phyloP scores from a whole-genome alignment of 2,329 filamentous ascomycete genomes.

The Aureobasidium zeae region DNA sequence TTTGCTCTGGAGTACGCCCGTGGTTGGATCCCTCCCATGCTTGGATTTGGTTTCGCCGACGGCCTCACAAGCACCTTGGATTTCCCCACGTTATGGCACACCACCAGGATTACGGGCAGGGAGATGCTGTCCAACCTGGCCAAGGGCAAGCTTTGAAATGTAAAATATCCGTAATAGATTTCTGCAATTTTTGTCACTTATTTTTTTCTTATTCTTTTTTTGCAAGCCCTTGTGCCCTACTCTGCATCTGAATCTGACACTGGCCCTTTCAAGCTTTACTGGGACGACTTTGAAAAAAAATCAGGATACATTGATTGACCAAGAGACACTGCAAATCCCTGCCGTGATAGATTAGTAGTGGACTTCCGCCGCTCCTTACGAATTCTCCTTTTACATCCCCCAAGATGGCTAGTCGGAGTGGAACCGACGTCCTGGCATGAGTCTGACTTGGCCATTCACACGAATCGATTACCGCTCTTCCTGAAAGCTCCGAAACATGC shows the following conservation, averaged over 20 bases:
- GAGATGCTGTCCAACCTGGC: conserved; percentile 69
- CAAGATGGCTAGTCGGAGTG: not conserved
- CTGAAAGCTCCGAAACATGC: not conserved
- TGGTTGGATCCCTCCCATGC: conserved; percentile 89
- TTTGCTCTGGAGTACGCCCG: conserved; percentile 77
- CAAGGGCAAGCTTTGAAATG: conserved; percentile 48
- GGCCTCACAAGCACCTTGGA: conserved; percentile 72
- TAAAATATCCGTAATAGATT: not conserved
- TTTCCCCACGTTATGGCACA: conserved; percentile 74
- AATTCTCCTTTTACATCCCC: conserved; percentile 18
- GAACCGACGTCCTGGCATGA: no score
- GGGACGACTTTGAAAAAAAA: conserved; percentile 24
- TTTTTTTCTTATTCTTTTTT: not conserved
- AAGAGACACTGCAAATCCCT: conserved; percentile 19
- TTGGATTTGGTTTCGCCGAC: conserved; percentile 82
- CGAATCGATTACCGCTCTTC: not conserved
- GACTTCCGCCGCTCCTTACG: conserved; percentile 20
- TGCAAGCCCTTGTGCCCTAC: conserved; percentile 18
- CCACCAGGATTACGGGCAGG: conserved; percentile 60
- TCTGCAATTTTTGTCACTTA: not conserved
- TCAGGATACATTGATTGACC: conserved; percentile 21
- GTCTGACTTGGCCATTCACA: not conserved
- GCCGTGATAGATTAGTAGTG: conserved; percentile 23
- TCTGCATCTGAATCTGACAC: conserved; percentile 16
- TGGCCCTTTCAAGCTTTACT: conserved; percentile 7